These are phyloP conservation scores for Chlorencoelia australis DNA, from an alignment of 2,329 filamentous ascomycete species.

Conservation along the genomic window DNA sequence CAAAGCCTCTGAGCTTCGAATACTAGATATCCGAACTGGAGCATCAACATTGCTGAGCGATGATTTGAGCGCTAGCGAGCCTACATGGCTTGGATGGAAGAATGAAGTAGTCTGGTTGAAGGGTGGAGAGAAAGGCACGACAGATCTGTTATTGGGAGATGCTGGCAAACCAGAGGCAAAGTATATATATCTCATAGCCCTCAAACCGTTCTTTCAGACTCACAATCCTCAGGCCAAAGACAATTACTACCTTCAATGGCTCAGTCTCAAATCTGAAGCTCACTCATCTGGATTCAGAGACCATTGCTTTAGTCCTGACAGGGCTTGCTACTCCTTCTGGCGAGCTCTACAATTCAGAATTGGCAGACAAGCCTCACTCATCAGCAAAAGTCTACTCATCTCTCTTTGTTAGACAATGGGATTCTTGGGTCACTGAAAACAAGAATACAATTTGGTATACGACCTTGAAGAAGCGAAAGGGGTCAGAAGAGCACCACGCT, in stretches of 20 bases:
- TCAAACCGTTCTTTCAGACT: no score
- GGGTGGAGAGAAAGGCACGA: conserved; percentile 45
- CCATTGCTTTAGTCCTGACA: conserved; percentile 46
- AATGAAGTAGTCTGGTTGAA: conserved; percentile 25
- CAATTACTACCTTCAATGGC: conserved; percentile 40
- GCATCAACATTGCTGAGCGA: conserved; percentile 56
- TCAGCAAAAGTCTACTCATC: conserved; percentile 62
- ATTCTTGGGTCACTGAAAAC: conserved; percentile 60
- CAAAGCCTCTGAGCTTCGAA: conserved; percentile 56
- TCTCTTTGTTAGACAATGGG: conserved; percentile 77
- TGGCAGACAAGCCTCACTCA: conserved; percentile 48
- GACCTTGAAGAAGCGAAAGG: conserved; percentile 35
- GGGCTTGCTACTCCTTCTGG: conserved; percentile 60
- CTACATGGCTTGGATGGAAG: conserved; percentile 54
- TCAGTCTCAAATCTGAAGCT: conserved; percentile 49
- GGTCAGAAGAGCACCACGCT: conserved; percentile 20
- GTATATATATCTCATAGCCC: conserved; percentile 15
- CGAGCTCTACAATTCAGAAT: conserved; percentile 54
- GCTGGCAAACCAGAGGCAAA: conserved; percentile 17
- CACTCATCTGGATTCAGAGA: conserved; percentile 38
- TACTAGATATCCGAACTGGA: conserved; percentile 60
- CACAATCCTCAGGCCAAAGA: conserved; percentile 29
- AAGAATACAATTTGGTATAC: conserved; percentile 66
- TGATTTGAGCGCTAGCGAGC: conserved; percentile 55
- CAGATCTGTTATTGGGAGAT: conserved; percentile 21